Conservation (phyloP, 495 filamentous ascomycete species). For the Talaromyces proteolyticus region DNA sequence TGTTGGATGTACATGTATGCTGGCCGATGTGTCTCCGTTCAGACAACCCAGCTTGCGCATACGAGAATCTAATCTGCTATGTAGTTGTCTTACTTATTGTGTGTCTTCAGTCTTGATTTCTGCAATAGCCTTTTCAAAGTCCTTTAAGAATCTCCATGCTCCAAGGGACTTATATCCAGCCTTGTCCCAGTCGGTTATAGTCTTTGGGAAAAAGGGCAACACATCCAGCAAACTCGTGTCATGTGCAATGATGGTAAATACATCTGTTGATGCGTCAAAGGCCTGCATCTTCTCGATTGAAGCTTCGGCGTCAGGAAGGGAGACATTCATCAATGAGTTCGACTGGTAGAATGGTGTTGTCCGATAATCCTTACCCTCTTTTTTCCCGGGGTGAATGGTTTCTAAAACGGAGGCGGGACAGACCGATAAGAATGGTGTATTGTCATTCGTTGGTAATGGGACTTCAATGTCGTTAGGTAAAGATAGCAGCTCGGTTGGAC, state of each 20-base stretch:
- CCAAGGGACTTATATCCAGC: not conserved
- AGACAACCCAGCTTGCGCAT: too few species aligned
- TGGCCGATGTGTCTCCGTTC: too few species aligned
- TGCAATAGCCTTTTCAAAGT: too few species aligned
- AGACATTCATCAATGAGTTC: not conserved
- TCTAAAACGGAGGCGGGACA: not conserved
- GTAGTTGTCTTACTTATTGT: too few species aligned
- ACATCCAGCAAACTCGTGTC: constrained; percentile 7
- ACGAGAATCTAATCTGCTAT: too few species aligned
- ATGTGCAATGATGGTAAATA: constrained; percentile 12
- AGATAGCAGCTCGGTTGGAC: constrained; percentile 38
- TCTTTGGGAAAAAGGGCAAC: constrained; percentile 8
- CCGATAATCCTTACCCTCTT: not conserved
- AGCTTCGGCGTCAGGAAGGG: constrained; percentile 3
- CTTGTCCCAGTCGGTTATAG: constrained; percentile 5
- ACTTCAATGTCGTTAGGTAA: constrained; percentile 23
- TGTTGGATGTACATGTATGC: too few species aligned
- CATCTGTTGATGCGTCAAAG: constrained; percentile 9
- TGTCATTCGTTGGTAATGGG: too few species aligned
- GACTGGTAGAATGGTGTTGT: constrained; percentile 1
- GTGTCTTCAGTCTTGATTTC: too few species aligned
- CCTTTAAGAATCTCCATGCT: constrained; percentile 6
- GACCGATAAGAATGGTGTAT: too few species aligned
- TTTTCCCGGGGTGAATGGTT: constrained; percentile 16
- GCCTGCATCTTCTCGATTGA: constrained; percentile 8